Evolutionary conservation across 2,329 filamentous ascomycete species (phyloP).

Genomic region (Akanthomyces muscarius): DNA sequence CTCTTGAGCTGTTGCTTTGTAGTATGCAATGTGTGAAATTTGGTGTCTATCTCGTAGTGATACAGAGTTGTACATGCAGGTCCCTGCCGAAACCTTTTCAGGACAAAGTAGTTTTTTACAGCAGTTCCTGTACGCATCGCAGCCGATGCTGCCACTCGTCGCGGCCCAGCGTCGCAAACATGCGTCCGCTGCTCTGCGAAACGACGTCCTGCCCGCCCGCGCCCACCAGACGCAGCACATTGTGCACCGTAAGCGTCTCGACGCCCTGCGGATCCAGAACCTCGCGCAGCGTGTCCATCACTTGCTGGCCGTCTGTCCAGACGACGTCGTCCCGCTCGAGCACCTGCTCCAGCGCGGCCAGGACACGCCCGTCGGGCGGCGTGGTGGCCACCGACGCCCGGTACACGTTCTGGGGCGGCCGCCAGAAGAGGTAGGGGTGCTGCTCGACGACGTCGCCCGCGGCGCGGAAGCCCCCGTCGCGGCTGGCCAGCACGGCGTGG

Average conservation of each 20-base stretch:
- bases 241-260: slow-evolving; percentile 25
- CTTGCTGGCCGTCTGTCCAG: slow-evolving; percentile 8
- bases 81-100: no score
- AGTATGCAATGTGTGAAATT: neutral
- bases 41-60: slow-evolving; percentile 1
- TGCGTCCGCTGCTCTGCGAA: slow-evolving; percentile 26
- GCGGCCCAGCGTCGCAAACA: slow-evolving; percentile 34
- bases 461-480: slow-evolving; percentile 26
- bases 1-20: neutral
- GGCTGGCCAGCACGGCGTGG: slow-evolving; percentile 22
- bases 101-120: neutral
- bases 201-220: slow-evolving; percentile 29
- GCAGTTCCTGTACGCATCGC: neutral
- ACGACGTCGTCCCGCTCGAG: slow-evolving; percentile 19
- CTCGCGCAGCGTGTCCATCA: slow-evolving; percentile 21
- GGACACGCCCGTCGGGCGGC: slow-evolving; percentile 20
- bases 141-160: slow-evolving; percentile 33
- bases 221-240: slow-evolving; percentile 29
- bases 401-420: slow-evolving; percentile 31
- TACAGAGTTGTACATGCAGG: neutral
- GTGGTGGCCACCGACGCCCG: slow-evolving; percentile 24
- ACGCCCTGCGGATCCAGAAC: slow-evolving; percentile 19
- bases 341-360: slow-evolving; percentile 25
- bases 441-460: slow-evolving; percentile 24
- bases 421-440: slow-evolving; percentile 38